These are phyloP conservation scores for Alnus glutinosa DNA, from an alignment of 306 rosid genomes.

Conservation along the genomic window DNA sequence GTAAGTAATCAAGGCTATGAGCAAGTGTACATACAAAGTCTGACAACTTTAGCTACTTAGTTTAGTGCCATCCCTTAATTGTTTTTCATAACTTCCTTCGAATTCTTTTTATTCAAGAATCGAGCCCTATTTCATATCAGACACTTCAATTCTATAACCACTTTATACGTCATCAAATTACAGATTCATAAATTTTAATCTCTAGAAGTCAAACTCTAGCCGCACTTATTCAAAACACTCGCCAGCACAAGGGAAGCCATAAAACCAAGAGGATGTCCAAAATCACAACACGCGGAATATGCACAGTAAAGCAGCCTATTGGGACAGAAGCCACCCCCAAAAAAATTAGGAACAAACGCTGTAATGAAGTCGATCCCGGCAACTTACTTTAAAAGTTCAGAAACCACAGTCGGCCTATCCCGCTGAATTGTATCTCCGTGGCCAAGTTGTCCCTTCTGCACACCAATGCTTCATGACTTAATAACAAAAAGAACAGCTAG, in stretches of 20 bases:
- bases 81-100: background rate
- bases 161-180: background rate
- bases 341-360: background rate
- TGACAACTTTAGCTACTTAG: background rate
- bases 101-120: background rate
- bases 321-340: background rate
- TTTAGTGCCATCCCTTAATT: background rate
- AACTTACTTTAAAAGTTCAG: slow-evolving; percentile 90
- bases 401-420: slow-evolving; percentile 94
- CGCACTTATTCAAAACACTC: background rate
- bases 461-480: slow-evolving; percentile 30
- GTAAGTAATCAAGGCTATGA: background rate
- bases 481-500: background rate
- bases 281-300: background rate
- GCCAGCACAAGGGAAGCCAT: background rate
- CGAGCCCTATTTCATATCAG: background rate
- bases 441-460: slow-evolving; percentile 96
- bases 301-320: background rate
- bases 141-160: background rate
- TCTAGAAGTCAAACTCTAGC: background rate
- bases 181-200: background rate
- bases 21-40: background rate
- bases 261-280: background rate
- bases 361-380: background rate
- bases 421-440: slow-evolving; percentile 95